A percentile compares a stretch with the other conserved stretches of the same genome.
Conservation (phyloP, 805 yeast species). For the Komagataella populi region DNA sequence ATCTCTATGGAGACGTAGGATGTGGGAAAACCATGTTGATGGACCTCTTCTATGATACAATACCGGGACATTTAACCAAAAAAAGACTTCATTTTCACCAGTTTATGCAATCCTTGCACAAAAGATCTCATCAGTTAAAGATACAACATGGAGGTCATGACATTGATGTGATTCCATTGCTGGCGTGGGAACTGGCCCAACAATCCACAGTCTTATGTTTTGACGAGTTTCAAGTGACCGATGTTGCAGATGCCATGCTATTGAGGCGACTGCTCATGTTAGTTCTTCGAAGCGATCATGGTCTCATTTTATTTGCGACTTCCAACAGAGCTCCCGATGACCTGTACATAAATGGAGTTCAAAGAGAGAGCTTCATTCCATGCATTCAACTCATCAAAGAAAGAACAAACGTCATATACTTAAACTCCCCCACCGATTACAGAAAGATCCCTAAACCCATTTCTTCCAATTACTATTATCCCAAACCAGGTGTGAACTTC, state of each 20-base stretch:
- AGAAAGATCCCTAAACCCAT: slow-evolving; percentile 78
- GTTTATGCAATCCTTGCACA: slow-evolving; percentile 90
- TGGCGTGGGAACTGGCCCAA: slow-evolving; percentile 75
- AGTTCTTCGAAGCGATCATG: slow-evolving; percentile 61
- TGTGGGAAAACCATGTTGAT: slow-evolving; percentile 97
- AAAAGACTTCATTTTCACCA: slow-evolving; percentile 88
- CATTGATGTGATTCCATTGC: slow-evolving; percentile 68
- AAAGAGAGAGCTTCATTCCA: slow-evolving; percentile 83
- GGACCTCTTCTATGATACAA: slow-evolving; percentile 84
- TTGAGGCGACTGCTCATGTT: slow-evolving; percentile 60
- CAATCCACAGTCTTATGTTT: slow-evolving; percentile 74
- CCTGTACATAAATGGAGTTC: slow-evolving; percentile 86
- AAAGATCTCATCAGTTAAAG: slow-evolving; percentile 68
- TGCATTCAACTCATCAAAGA: slow-evolving; percentile 71
- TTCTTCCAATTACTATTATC: slow-evolving; percentile 65
- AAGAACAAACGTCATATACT: slow-evolving; percentile 60
- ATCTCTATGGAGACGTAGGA: slow-evolving; percentile 94
- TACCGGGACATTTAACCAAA: slow-evolving; percentile 68
- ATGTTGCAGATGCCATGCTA: slow-evolving; percentile 97
- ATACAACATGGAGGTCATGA: slow-evolving; percentile 52
- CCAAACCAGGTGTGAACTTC: slow-evolving; percentile 48
- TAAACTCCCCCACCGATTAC: slow-evolving; percentile 90
- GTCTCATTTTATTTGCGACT: slow-evolving; percentile 82
- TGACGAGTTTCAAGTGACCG: slow-evolving; percentile 96
- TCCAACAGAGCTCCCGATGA: slow-evolving; percentile 94